Evolutionary conservation across 768 basidiomycete species (phyloP), one percentile per base, ranked within the genome.

Genomic region (Cantharellus cinnabarinus): DNA sequence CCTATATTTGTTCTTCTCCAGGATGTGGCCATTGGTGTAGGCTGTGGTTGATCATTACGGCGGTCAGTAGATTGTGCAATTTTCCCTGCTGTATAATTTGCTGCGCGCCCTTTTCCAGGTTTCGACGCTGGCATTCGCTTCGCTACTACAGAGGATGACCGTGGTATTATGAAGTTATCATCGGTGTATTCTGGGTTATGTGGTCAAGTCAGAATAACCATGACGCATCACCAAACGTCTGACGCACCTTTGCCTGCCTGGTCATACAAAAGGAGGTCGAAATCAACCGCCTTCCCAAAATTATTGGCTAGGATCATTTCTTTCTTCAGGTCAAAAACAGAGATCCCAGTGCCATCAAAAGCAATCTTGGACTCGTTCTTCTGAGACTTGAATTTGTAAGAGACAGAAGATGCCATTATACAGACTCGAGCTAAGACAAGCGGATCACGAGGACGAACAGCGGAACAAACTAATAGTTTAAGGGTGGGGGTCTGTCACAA

Each of bases 321-420:
- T 76, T 84, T 88, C 75, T 99, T 99, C 71, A 99, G 76, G 73
- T 99, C 95, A 76, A 97, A 98, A 65, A 98, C 90, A 67, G 91
- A 91, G 68, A 99, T 98, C 63, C 90, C 89, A 65, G 94, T 97
- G 67, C 95, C 95, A 69, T 99, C 94, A 75, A 99, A 97, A 58
- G 89, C 83, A 70, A 99, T 82, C 68, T 90, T 77, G 60, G 90
- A 91, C 72, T 98, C 94, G 74, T 87, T 83, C 74, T 79, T 88
- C 70, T 89, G 84, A 64, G 90, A 90, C 70, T 82, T 88, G 83
- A 95, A 99, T 74, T 85, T 86, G 82, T 94, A 97, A 74, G 90
- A 95, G 69, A 97, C 89, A 72, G 89, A 90, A 68, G 91, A 94
- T 67, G 87, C 80, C 88, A 85, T 85, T 35, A 29, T 38, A 50